A percentile compares a stretch with the other conserved stretches of the same genome.
These are phyloP conservation scores for Lunasporangiospora selenospora DNA, from an alignment of 192 early-diverging fungal species.

Conservation along the genomic window DNA sequence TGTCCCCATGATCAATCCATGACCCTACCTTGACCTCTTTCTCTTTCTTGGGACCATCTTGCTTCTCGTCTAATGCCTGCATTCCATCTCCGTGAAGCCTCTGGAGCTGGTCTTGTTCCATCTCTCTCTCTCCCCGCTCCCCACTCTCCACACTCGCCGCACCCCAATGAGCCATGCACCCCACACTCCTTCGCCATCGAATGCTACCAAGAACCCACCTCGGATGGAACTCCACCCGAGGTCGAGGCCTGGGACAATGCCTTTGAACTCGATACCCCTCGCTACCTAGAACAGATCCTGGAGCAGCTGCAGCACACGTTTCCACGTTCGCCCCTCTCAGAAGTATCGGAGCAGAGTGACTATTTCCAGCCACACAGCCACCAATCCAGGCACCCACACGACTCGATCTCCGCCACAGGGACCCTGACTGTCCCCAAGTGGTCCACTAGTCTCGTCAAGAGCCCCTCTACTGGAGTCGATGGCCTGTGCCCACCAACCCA, in stretches of 20 bases:
- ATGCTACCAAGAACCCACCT: no score
- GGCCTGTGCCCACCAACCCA: no score
- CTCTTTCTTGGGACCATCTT: neutral
- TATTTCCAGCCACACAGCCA: no score
- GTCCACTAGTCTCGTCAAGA: no score
- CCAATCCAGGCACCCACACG: no score
- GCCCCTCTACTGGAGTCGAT: no score
- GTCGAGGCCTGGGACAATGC: constrained; percentile 38
- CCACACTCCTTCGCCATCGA: no score
- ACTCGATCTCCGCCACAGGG: no score
- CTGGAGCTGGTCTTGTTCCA: neutral
- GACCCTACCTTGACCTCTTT: neutral
- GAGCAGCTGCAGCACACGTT: constrained; percentile 16
- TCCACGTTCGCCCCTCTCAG: constrained; percentile 32
- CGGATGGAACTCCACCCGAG: no score
- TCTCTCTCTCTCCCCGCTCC: neutral
- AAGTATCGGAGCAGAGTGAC: constrained; percentile 29
- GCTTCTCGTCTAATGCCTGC: neutral
- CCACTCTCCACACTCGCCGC: neutral
- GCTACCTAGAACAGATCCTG: constrained; percentile 21
- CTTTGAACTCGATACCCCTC: constrained; percentile 20
- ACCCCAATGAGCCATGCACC: no score
- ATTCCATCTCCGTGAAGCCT: neutral
- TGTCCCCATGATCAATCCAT: neutral
- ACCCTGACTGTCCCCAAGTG: no score